A percentile compares a stretch with the other conserved stretches of the same genome.
Conservation (phyloP, 805 yeast genomes). For the Vanderwaltozyma tropicalis region DNA sequence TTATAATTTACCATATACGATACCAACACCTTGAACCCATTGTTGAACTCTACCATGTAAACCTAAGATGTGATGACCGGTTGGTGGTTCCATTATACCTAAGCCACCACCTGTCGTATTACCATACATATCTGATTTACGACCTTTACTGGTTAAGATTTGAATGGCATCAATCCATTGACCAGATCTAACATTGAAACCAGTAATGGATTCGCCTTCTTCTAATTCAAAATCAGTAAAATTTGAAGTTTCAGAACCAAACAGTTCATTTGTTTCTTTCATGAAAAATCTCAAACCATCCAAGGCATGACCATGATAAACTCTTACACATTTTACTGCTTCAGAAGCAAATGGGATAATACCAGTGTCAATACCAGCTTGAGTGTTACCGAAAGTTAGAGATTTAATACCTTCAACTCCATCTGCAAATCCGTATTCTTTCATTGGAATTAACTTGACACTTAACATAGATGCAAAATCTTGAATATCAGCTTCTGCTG, state of each 20-base stretch:
- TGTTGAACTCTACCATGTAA: conserved; percentile 54
- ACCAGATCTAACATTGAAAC: conserved; percentile 61
- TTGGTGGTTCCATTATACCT: conserved; percentile 51
- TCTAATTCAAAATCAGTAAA: conserved; percentile 46
- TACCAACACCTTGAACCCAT: conserved; percentile 72
- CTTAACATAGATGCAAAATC: conserved; percentile 32
- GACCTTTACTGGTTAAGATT: conserved; percentile 49
- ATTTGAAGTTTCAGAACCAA: conserved; percentile 45
- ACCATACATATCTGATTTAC: conserved; percentile 51
- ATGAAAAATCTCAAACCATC: conserved; percentile 65
- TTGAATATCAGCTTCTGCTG: conserved; percentile 44
- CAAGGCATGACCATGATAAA: conserved; percentile 66
- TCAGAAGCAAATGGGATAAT: conserved; percentile 21
- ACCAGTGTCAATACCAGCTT: conserved; percentile 23
- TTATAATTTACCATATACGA: conserved; percentile 37
- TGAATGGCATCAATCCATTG: conserved; percentile 86
- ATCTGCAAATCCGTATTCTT: conserved; percentile 18
- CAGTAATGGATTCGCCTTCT: conserved; percentile 48
- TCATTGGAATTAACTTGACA: conserved; percentile 17
- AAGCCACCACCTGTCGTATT: conserved; percentile 57
- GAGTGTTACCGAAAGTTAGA: conserved; percentile 16
- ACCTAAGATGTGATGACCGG: conserved; percentile 52
- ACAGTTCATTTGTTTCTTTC: conserved; percentile 14
- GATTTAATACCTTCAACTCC: conserved; percentile 22
- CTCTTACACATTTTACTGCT: conserved; percentile 42